Conservation (phyloP, 1,284 basidiomycete species). For the Singerocomus rubriflavus region DNA sequence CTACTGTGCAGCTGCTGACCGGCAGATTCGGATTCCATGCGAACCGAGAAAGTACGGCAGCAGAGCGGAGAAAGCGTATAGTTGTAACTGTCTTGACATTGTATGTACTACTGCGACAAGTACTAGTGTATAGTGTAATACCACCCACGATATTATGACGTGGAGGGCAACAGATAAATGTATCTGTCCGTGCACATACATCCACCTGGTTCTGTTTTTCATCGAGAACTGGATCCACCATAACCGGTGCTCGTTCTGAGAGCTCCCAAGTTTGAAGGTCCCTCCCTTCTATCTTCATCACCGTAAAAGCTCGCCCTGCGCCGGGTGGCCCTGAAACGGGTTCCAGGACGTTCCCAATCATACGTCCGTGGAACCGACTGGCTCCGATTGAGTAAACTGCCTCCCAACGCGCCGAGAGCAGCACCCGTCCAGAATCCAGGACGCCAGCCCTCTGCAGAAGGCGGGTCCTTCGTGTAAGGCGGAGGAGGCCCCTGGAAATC, state of each 20-base stretch:
- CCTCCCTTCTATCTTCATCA: constrained; percentile 61
- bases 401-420: constrained; percentile 62
- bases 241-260: constrained; percentile 68
- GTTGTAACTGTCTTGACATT: neutral
- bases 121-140: neutral
- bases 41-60: too few species aligned
- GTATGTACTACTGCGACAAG: constrained; percentile 1
- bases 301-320: constrained; percentile 31
- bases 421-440: constrained; percentile 85
- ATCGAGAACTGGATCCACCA: constrained; percentile 63
- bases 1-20: neutral
- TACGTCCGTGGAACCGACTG: constrained; percentile 33
- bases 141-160: neutral
- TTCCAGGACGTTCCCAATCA: constrained; percentile 52
- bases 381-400: constrained; percentile 50
- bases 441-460: constrained; percentile 38
- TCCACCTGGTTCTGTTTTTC: constrained; percentile 11
- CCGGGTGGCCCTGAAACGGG: constrained; percentile 21
- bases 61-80: too few species aligned
- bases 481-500: constrained; percentile 62
- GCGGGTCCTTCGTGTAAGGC: constrained; percentile 61
- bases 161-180: neutral
- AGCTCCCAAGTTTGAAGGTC: constrained; percentile 60
- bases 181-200: neutral
- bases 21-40: neutral